A percentile compares a stretch with the other conserved stretches of the same genome.
Conservation (phyloP, 83 land plant species). For the Diphasiastrum complanatum region DNA sequence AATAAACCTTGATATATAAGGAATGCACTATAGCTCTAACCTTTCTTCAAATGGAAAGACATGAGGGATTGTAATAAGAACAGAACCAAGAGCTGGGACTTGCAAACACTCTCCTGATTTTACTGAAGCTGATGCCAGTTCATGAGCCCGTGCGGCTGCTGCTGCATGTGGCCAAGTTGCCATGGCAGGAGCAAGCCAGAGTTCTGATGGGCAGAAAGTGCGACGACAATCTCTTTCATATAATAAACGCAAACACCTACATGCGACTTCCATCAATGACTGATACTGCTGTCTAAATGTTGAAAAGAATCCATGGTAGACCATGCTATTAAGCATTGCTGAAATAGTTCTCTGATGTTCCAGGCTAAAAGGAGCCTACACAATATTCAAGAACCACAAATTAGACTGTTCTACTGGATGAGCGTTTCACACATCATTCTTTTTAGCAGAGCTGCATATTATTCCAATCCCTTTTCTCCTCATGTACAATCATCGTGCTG, state of each 20-base stretch:
- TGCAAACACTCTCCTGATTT: conserved; percentile 33
- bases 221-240: conserved; percentile 93
- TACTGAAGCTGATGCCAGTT: conserved; percentile 37
- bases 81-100: conserved; percentile 45
- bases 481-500: not conserved
- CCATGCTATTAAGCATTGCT: conserved; percentile 67
- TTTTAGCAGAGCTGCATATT: not conserved
- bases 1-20: no score
- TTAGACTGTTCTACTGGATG: no score
- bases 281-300: conserved; percentile 30
- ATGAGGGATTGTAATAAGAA: conserved; percentile 63
- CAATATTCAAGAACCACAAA: not conserved
- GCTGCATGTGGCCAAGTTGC: conserved; percentile 56
- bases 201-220: conserved; percentile 56
- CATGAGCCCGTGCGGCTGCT: conserved; percentile 85
- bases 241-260: conserved; percentile 64
- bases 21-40: conserved; percentile 41
- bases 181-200: conserved; percentile 88
- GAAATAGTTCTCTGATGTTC: conserved; percentile 68
- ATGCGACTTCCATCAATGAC: conserved; percentile 59
- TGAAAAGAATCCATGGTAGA: conserved; percentile 61
- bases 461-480: not conserved
- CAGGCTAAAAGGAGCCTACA: conserved; percentile 74
- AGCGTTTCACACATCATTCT: not conserved
- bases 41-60: conserved; percentile 93